Evolutionary conservation across 2,329 filamentous ascomycete genomes (phyloP), one percentile per base, ranked within the genome.

Genomic region (Monosporascus cannonballus): DNA sequence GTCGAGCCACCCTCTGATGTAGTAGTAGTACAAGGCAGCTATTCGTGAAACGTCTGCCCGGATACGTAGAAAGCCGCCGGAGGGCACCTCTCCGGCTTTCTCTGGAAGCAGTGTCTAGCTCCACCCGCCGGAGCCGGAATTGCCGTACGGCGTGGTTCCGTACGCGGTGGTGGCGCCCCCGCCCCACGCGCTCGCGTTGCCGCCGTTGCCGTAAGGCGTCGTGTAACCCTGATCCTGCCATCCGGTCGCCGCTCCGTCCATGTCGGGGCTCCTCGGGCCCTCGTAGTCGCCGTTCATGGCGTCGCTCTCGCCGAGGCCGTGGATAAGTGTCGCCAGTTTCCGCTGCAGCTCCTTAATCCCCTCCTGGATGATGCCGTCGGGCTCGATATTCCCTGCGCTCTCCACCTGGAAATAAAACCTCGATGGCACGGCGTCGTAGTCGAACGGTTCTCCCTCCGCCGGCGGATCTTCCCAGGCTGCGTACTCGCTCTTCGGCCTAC

Each of bases 371-470:
- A 97, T 94, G 56, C 84, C 81, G 65, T 99, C 93, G 0, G 94
- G 93, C 30, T 94, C 89, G 55, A 97, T 83, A 62, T 86, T 89
- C 37, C 94, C 94, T 38, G 89, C 86, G 47, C 88, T 87, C 71
- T 99, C 94, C 47, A 99, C 87, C 66, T 96, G 91, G 65, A 93
- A 88, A 76, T 96, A 99, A 77, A 96, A 99, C 59, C 83, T 83
- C 56, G 78, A 79, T 5, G 94, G 93, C 22, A 87, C 81, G 9
- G 91, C 93, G 63, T 96, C 87, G 71, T 90, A 97, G 73, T 97
- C 86, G 71, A 97, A 97, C 0, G 85, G 81, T 63, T 95, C 89
- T 61, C 90, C 90, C 59, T 94, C 88, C 60, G 88, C 83, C 0
- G 85, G 80, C 8, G 88, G 85, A 49, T 91, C 87, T 68, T 95